Percentiles rank a stretch among this genome's conserved stretches.
phyloP scores from a whole-genome alignment of 768 basidiomycete species.

The Tephrocybe sp. region DNA sequence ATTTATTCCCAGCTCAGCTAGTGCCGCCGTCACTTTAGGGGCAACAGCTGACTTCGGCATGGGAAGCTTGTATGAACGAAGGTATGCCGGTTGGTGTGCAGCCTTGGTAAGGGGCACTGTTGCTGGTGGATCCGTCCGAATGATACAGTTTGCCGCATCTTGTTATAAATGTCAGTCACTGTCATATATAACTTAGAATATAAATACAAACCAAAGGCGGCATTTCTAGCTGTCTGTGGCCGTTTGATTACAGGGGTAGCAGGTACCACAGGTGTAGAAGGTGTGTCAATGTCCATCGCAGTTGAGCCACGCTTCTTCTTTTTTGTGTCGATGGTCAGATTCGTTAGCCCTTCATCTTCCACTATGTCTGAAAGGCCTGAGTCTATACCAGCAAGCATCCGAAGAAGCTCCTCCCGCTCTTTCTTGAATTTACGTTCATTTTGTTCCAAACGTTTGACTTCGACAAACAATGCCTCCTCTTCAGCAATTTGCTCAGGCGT shows the following conservation, averaged over 20 bases:
- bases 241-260: constrained; percentile 35
- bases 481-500: constrained; percentile 88
- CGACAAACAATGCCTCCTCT: constrained; percentile 92
- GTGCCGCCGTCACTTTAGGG: constrained; percentile 72
- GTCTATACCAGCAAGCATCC: constrained; percentile 82
- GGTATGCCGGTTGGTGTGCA: constrained; percentile 73
- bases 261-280: constrained; percentile 39
- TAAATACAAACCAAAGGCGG: constrained; percentile 50
- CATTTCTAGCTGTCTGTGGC: constrained; percentile 50
- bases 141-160: constrained; percentile 75
- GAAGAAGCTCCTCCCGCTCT: constrained; percentile 84
- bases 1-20: constrained; percentile 74
- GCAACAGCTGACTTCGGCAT: constrained; percentile 70
- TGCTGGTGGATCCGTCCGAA: constrained; percentile 56
- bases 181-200: background rate
- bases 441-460: constrained; percentile 94
- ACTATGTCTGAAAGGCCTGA: constrained; percentile 77
- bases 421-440: constrained; percentile 84
- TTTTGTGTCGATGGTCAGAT: constrained; percentile 47
- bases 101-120: constrained; percentile 65
- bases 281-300: constrained; percentile 43
- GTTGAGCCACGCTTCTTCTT: constrained; percentile 55
- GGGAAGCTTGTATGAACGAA: constrained; percentile 87
- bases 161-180: constrained; percentile 13
- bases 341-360: constrained; percentile 59